Conservation (phyloP, 257 asterid species). For the Solanum chaucha region DNA sequence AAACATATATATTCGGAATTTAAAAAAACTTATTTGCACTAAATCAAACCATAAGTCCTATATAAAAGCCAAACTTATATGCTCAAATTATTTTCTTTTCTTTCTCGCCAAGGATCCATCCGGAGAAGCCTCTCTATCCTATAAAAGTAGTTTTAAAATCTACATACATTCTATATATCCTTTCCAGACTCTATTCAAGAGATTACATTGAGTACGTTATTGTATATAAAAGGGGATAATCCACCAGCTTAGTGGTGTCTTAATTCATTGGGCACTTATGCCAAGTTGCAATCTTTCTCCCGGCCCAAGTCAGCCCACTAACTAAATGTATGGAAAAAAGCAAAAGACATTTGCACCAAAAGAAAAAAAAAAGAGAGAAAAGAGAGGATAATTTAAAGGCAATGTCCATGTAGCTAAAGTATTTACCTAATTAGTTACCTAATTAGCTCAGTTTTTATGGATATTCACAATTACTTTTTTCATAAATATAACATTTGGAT, state of each 20-base stretch:
- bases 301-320: not conserved
- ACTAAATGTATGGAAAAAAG: not conserved
- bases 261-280: slow-evolving; percentile 17
- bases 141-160: not conserved
- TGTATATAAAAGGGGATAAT: not conserved
- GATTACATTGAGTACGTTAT: not conserved
- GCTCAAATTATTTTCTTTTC: not conserved
- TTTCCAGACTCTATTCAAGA: not conserved
- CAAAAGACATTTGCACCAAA: not conserved
- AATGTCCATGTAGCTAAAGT: not conserved
- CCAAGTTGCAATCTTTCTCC: not conserved
- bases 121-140: not conserved
- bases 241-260: slow-evolving; percentile 28
- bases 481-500: not conserved
- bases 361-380: not conserved
- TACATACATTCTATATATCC: not conserved
- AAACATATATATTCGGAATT: too few relatives aligned
- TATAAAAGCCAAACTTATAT: not conserved
- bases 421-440: not conserved
- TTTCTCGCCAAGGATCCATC: not conserved
- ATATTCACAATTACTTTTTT: not conserved
- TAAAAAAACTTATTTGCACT: not conserved
- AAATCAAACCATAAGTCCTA: not conserved
- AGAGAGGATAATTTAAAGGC: not conserved
- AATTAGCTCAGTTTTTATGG: not conserved